phyloP scores from a whole-genome alignment of 371 early-diverging fungal genomes.

The Saksenaea vasiformis region DNA sequence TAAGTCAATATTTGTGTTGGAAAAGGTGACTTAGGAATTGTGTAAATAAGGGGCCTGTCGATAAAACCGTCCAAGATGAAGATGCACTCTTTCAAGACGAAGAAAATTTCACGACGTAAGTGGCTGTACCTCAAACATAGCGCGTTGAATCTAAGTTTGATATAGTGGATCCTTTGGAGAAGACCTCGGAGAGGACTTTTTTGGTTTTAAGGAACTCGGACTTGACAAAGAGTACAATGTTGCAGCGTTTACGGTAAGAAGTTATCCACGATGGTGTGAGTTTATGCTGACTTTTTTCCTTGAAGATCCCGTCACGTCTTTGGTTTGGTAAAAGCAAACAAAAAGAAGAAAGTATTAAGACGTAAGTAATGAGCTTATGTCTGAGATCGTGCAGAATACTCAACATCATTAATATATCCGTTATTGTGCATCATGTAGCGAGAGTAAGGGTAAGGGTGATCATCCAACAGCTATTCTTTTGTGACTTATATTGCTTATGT shows the following conservation, averaged over 20 bases:
- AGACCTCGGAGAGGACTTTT: constrained; percentile 85
- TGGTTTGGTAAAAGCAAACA: constrained; percentile 63
- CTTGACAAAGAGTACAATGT: constrained; percentile 68
- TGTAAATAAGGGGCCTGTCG: constrained; percentile 31
- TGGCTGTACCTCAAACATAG: constrained; percentile 16
- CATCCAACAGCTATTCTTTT: not conserved
- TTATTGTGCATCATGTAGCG: not conserved
- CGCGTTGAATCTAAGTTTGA: constrained; percentile 19
- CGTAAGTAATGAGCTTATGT: constrained; percentile 11
- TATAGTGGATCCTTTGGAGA: constrained; percentile 80
- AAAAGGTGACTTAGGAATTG: not conserved
- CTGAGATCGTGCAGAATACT: not conserved
- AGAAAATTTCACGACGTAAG: constrained; percentile 57
- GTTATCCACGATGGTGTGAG: not conserved
- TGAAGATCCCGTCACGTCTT: constrained; percentile 65
- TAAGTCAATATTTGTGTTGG: constrained; percentile 19
- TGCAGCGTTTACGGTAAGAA: constrained; percentile 43
- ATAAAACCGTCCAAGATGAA: constrained; percentile 37
- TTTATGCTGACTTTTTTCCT: constrained; percentile 4
- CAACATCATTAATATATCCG: not conserved
- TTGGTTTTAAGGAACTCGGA: constrained; percentile 88
- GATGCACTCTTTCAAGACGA: constrained; percentile 57
- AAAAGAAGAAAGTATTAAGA: constrained; percentile 15
- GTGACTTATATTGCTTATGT: not conserved
- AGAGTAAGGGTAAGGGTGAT: not conserved